Evolutionary conservation across 2,329 filamentous ascomycete genomes (phyloP).

Genomic region (Ploettnerulaceae sp.): DNA sequence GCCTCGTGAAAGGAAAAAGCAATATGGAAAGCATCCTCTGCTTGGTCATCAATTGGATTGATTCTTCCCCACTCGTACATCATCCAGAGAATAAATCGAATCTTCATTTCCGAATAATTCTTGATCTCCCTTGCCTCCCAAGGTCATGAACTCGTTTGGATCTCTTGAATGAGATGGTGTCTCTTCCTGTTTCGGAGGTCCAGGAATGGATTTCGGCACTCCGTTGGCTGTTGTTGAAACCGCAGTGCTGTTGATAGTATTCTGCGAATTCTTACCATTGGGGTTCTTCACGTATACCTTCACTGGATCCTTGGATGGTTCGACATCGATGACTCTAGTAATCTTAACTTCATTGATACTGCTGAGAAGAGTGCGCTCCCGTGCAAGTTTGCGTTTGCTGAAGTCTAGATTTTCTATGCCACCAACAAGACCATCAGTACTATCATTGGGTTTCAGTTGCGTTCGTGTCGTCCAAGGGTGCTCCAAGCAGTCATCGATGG

Average conservation of each 20-base stretch:
- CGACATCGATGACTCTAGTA: conserved; percentile 51
- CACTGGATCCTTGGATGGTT: conserved; percentile 51
- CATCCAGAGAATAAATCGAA: conserved; percentile 43
- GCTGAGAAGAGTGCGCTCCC: conserved; percentile 82
- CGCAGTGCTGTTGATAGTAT: conserved; percentile 40
- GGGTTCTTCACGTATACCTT: conserved; percentile 74
- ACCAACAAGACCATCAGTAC: conserved; percentile 88
- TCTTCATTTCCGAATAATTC: conserved; percentile 64
- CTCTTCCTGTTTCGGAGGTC: conserved; percentile 49
- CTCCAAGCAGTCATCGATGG: conserved; percentile 82
- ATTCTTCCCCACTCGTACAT: conserved; percentile 20
- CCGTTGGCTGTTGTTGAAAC: conserved; percentile 30
- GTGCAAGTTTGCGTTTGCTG: conserved; percentile 68
- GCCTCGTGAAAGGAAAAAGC: not conserved
- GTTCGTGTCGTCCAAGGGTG: conserved; percentile 82
- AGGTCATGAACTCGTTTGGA: conserved; percentile 71
- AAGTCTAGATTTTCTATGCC: conserved; percentile 80
- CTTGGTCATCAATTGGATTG: not conserved
- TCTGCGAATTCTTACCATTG: conserved; percentile 38
- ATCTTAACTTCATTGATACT: conserved; percentile 72
- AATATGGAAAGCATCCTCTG: not conserved
- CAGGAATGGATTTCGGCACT: conserved; percentile 22
- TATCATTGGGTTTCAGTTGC: conserved; percentile 64
- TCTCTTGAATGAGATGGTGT: conserved; percentile 63
- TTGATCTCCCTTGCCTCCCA: conserved; percentile 84